These are phyloP conservation scores for Cercospora sp. DNA, from an alignment of 2,329 filamentous ascomycete species.

Conservation along the genomic window DNA sequence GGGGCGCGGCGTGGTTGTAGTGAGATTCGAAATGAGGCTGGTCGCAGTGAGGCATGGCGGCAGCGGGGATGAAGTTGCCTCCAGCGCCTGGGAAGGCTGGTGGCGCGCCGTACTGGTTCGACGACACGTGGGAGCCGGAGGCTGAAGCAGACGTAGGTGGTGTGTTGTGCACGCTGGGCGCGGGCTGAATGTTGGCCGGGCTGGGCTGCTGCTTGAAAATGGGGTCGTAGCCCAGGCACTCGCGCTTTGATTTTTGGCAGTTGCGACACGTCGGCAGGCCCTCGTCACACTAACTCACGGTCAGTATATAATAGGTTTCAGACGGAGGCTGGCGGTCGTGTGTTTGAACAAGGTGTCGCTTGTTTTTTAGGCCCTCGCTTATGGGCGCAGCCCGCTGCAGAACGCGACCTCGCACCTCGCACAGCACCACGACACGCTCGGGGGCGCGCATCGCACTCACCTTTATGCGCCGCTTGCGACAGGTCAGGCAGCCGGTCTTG, in stretches of 20 bases:
- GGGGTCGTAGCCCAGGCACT: constrained; percentile 82
- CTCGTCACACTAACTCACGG: constrained; percentile 78
- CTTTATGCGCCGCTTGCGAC: constrained; percentile 68
- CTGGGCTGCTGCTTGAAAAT: constrained; percentile 76
- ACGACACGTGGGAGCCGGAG: constrained; percentile 21
- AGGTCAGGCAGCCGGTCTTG: constrained; percentile 55
- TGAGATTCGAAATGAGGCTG: constrained; percentile 33
- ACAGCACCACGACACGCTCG: constrained; percentile 9
- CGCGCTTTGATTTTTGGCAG: constrained; percentile 84
- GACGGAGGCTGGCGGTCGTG: constrained; percentile 13
- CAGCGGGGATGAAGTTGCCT: constrained; percentile 23
- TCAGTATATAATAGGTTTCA: constrained; percentile 2
- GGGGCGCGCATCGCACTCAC: constrained; percentile 48
- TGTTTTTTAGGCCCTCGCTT: constrained; percentile 21
- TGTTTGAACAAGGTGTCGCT: constrained; percentile 22
- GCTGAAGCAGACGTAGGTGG: constrained; percentile 27
- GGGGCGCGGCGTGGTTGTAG: constrained; percentile 49
- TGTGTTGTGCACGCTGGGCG: constrained; percentile 45
- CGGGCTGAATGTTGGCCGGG: constrained; percentile 71
- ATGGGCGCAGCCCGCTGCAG: constrained; percentile 21
- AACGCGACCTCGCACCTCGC: constrained; percentile 21
- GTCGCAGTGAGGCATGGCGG: constrained; percentile 9
- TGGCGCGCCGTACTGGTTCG: constrained; percentile 20
- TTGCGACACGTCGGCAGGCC: constrained; percentile 88
- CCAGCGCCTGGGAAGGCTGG: constrained; percentile 24